phyloP scores from a whole-genome alignment of 2,329 filamentous ascomycete genomes.

The Epichloe sylvatica region DNA sequence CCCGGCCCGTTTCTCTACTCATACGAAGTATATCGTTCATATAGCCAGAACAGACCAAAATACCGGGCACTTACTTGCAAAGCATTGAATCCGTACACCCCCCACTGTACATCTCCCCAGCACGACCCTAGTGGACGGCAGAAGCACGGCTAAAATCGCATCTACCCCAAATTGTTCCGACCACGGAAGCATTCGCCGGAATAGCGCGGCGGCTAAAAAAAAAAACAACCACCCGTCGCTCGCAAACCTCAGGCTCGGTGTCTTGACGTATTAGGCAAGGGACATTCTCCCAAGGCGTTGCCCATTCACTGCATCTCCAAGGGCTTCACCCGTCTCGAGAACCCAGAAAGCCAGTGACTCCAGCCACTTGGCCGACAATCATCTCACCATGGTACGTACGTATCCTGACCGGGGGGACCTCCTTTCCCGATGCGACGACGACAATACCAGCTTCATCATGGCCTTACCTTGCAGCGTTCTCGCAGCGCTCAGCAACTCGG shows the following conservation, averaged over 20 bases:
- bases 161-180: constrained; percentile 12
- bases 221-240: constrained; percentile 7
- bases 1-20: too few species aligned
- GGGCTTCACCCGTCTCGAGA: constrained; percentile 1
- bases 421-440: background rate
- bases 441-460: background rate
- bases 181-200: constrained; percentile 15
- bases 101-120: too few species aligned
- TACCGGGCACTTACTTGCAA: too few species aligned
- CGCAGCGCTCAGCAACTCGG: too few species aligned
- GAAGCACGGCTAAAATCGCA: constrained; percentile 13
- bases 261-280: constrained; percentile 13
- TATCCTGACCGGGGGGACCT: background rate
- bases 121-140: constrained; percentile 9
- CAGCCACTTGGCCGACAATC: background rate
- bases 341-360: background rate
- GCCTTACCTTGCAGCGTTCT: background rate
- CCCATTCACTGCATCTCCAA: background rate
- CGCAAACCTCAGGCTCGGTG: constrained; percentile 11
- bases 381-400: constrained; percentile 17
- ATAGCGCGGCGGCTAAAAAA: constrained; percentile 12
- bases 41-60: too few species aligned
- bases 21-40: too few species aligned
- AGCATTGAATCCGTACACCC: too few species aligned
- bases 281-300: constrained; percentile 7